Evolutionary conservation across 2,329 filamentous ascomycete genomes (phyloP), one percentile per base, ranked within the genome.

Genomic region (Pestalotiopsis sp.): DNA sequence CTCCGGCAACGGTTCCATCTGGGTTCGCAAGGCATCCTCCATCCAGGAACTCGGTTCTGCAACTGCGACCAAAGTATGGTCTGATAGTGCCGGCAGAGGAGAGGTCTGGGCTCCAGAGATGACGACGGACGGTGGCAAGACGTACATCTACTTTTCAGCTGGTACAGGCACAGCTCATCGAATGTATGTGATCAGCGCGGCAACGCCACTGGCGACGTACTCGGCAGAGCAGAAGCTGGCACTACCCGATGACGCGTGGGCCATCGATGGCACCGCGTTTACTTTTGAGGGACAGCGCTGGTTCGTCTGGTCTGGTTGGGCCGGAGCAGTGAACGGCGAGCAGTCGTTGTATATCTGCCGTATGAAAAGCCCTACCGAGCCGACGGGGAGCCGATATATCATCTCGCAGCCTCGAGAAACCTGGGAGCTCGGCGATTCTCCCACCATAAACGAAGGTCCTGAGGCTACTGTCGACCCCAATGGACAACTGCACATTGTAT

Each of bases 281-380:
- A 69, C 41, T 27, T 75, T 73, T 4, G 67, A 72, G 25, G 72
- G 68, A 0, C 52, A 69, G 60, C 69, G 73, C n/a, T 75, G 71
- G 70, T 75, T 74, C 41, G 74, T 75, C 25, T 75, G 74, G 74
- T 75, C 74, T 23, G 74, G 74, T 25, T 75, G 74, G 73, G 68
- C 20, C 2, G 68, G 61, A 27, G 64, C 65, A 27, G 36, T 60
- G 14, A 71, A 72, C 66, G 40, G 49, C n/a, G 72, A 74, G 67
- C 73, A 75, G 68, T 66, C 67, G 27, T 66, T 75, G 12, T 75
- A 74, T 65, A 73, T 75, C 67, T 73, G 72, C 65, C 70, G 69
- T 7, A 75, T 75, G 73, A 68, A 68, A 23, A 71, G 72, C 60
- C 71, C 74, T 1, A 69, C 69, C 4, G 14, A 69, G 61, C 67